Base-by-base conservation (phyloP, 805 yeast species). In the Candida methanosorbosa region DNA sequence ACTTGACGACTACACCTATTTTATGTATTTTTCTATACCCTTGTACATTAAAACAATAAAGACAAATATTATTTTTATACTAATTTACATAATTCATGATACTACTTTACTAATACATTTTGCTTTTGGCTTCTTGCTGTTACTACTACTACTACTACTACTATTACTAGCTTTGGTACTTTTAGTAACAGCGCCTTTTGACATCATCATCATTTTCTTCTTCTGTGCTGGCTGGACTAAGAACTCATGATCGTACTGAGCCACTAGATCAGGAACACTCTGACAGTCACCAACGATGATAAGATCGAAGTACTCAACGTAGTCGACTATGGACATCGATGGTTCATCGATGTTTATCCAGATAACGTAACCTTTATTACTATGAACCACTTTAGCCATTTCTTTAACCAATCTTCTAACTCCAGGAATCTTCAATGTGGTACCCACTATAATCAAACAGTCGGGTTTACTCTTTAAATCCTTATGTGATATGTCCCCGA, bases 401-500 rank as follows among this genome's bases (percentile, higher is more conserved):
- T 78, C 82, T 42, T 67, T 70, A 8, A 76, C 80, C 30, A 79
- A 50, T 38, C 78, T 59, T 44, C 72, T 59, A 9, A 79, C 86
- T 2, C 85, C 85, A 0, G 86, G 86, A 19, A 87, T 87, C 49
- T 82, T 78, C 38, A 87, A 63, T 2, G 94, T 78, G 0, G 96
- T 87, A 3, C 96, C 96, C 7, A 81, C 83, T 34, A 87, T 78
- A 6, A 87, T 58, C 30, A 86, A 57, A 46, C 90, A 79, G 52
- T 87, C 96, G 14, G 94, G 87, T 26, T 68, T 69, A 9, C 66
- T 57, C 38, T 64, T 67, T 29, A 83, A 55, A 54, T 87, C 96
- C 2, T 66, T 44, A 14, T 80, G 80, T 5, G 86, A 71, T 4
- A 82, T 72, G 34, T 75, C 73, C 1, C 95, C 95, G 32, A 87